Evolutionary conservation across 768 basidiomycete species (phyloP), one percentile per base, ranked within the genome.

Genomic region (Crucibulum laeve): DNA sequence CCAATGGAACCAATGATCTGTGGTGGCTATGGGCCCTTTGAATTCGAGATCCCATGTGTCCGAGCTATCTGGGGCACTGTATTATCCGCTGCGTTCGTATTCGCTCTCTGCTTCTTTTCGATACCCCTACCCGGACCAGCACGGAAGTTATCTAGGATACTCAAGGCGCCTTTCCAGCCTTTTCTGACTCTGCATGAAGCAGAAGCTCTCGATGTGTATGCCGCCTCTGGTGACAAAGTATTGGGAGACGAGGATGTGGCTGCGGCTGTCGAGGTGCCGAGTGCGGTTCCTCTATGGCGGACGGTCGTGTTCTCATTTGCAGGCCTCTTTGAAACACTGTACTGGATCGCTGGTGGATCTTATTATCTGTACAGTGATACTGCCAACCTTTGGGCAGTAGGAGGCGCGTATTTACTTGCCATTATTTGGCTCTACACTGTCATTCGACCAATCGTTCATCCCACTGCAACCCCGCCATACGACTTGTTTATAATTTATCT

Each of bases 401-500:
- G 71, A 2, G 64, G 65, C 4, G 63, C 71, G 0, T 62, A 83
- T 38, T 54, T 84, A 24, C 53, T 77, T 21, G 77, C 79, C 0
- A 48, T 63, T 0, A 65, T 78, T 3, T 91, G 89, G 89, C 57
- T 85, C 28, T 89, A 87, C 51, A 78, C 82, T 1, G 61, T 77
- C 15, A 51, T 71, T 17, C 77, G 79, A 36, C 78, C 83, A 1
- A 62, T 83, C 11, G 53, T 71, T 22, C 65, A 65, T 28, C 79
- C 82, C 0, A 64, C 68, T 4, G 61, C 75, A 0, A 90, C 84
- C 0, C 70, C 75, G 2, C 84, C 83, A 14, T 74, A 63, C 49
- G 86, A 85, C 52, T 60, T 90, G 14, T 77, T 90, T 56, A 52
- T 63, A 0, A 57, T 91, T 1, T 87, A 81, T 52, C 18, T 71